Percentiles rank a stretch among this genome's conserved stretches.
Conservation (phyloP, 2,329 filamentous ascomycete species). For the Aureobasidium subglaciale region DNA sequence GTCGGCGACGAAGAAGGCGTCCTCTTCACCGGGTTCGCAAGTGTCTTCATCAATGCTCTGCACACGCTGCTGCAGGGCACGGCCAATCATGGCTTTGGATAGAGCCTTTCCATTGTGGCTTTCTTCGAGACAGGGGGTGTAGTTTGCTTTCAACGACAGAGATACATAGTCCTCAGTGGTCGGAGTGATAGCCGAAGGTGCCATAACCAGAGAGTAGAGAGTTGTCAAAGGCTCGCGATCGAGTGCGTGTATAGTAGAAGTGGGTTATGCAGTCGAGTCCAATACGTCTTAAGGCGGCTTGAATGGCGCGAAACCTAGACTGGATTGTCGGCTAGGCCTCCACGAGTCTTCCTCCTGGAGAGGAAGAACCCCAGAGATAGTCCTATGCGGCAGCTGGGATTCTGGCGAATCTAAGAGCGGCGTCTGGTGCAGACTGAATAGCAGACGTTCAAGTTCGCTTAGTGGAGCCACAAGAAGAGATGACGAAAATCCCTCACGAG, state of each 20-base stretch:
- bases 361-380: conserved; percentile 97
- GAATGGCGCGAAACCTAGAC: conserved; percentile 84
- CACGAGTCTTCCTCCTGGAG: conserved; percentile 98
- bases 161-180: conserved; percentile 31
- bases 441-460: conserved; percentile 33
- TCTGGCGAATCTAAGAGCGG: conserved; percentile 50
- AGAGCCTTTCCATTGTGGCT: conserved; percentile 43
- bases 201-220: conserved; percentile 54
- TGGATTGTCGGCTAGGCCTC: conserved; percentile 85
- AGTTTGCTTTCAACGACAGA: conserved; percentile 31
- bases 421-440: conserved; percentile 38
- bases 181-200: conserved; percentile 59
- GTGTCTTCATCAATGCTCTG: conserved; percentile 76
- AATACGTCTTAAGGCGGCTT: conserved; percentile 79
- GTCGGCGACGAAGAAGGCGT: conserved; percentile 97
- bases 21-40: conserved; percentile 89
- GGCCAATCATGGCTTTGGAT: conserved; percentile 75
- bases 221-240: conserved; percentile 15
- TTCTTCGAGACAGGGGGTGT: conserved; percentile 19
- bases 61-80: conserved; percentile 79
- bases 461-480: conserved; percentile 30
- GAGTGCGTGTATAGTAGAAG: conserved; percentile 13
- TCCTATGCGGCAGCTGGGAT: conserved; percentile 99
- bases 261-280: conserved; percentile 21
- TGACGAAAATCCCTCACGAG: conserved; percentile 3